Conservation (phyloP, 208 protist species). For the Sergeia podlipaevii region DNA sequence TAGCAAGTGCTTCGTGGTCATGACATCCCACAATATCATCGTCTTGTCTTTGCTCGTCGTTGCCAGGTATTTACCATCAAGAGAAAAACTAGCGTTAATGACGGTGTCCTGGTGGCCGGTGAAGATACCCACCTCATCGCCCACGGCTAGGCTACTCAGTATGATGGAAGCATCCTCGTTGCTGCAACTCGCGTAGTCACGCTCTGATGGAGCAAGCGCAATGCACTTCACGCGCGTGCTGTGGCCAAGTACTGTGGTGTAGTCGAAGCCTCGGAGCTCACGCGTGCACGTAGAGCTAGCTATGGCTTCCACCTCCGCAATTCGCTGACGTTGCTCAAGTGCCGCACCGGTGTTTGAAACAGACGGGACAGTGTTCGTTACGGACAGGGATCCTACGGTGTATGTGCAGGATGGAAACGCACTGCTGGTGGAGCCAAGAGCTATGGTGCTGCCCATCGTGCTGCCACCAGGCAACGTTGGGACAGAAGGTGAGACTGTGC, state of each 20-base stretch:
- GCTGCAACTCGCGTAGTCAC: slow-evolving; percentile 77
- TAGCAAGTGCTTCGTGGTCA: slow-evolving; percentile 68
- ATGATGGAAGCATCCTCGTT: slow-evolving; percentile 80
- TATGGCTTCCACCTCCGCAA: slow-evolving; percentile 1
- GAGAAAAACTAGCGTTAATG: slow-evolving; percentile 74
- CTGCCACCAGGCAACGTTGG: no score
- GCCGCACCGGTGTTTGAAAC: slow-evolving; percentile 29
- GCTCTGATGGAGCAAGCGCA: slow-evolving; percentile 58
- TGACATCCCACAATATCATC: slow-evolving; percentile 89
- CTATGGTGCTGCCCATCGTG: no score
- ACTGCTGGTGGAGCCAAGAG: no score
- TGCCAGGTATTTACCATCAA: slow-evolving; percentile 85
- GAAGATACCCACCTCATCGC: slow-evolving; percentile 78
- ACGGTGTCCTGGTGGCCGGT: slow-evolving; percentile 84
- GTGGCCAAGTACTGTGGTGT: slow-evolving; percentile 53
- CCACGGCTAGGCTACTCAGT: slow-evolving; percentile 41
- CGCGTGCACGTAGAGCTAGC: no score
- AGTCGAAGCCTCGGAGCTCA: slow-evolving; percentile 29
- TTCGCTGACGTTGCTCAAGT: slow-evolving; percentile 3
- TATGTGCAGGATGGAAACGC: no score
- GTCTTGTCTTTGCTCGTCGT: slow-evolving; percentile 87
- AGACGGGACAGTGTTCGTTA: slow-evolving; percentile 25
- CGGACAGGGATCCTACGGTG: no score
- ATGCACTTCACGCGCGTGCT: slow-evolving; percentile 83
- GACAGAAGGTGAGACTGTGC: neutral